phyloP scores from a whole-genome alignment of 352 stramenopile genomes.

The Phytopythium montanum region DNA sequence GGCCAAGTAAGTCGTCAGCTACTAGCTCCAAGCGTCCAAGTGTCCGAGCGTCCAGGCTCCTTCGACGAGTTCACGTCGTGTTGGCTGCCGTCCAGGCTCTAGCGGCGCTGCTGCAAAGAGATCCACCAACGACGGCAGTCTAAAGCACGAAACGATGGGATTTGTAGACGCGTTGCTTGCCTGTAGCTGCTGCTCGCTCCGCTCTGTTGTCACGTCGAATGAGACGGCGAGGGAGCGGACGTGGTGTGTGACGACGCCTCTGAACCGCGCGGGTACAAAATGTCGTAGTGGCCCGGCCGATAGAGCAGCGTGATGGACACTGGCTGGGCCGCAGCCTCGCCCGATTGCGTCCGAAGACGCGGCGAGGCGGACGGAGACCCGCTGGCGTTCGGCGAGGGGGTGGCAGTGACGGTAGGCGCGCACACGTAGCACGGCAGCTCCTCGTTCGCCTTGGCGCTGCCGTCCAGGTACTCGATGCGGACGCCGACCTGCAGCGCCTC shows the following conservation, averaged over 20 bases:
- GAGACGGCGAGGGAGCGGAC: background rate
- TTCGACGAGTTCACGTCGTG: background rate
- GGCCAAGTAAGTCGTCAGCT: constrained; percentile 29
- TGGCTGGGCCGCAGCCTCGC: constrained; percentile 12
- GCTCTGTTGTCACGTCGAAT: background rate
- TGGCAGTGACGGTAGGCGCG: constrained; percentile 16
- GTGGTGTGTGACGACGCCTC: background rate
- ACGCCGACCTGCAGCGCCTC: constrained; percentile 88
- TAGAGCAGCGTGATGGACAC: constrained; percentile 86
- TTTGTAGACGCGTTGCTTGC: background rate
- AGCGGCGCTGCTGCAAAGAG: background rate
- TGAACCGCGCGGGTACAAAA: constrained; percentile 72
- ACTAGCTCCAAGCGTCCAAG: background rate
- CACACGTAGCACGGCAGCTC: constrained; percentile 69
- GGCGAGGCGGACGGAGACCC: constrained; percentile 6
- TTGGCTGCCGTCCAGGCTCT: background rate
- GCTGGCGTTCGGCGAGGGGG: background rate
- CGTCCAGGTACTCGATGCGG: constrained; percentile 93
- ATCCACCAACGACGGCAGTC: background rate
- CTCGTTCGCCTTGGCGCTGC: constrained; percentile 42
- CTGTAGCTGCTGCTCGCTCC: background rate
- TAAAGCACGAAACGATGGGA: background rate
- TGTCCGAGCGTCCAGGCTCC: background rate
- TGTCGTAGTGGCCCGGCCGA: constrained; percentile 94
- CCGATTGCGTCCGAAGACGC: background rate